Evolutionary conservation across 2,329 filamentous ascomycete genomes (phyloP), one percentile per base, ranked within the genome.

Genomic region (Fusarium sp.): DNA sequence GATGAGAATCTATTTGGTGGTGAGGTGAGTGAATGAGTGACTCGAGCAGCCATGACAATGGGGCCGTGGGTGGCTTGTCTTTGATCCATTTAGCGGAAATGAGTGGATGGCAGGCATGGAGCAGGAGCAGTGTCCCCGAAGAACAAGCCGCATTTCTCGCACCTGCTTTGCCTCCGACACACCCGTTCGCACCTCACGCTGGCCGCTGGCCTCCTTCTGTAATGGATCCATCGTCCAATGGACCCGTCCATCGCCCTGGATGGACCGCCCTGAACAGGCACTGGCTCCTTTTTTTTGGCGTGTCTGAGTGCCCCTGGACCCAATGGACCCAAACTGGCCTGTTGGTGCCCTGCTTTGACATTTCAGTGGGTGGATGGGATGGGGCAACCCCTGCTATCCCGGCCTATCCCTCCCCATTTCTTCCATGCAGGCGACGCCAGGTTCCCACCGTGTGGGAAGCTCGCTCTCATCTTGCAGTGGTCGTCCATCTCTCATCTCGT

Each of bases 401-500:
- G 34, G 46, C 42, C 36, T 40, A 55, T 56, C 34, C 42, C 60
- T 50, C 68, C 62, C 65, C 31, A 46, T 14, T 58, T 62, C 58
- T 49, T 62, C 65, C 61, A 60, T 74, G 65, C 49, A 68, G 59
- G 61, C 69, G 60, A 54, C 58, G 62, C 65, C 69, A 65, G 62
- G 70, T 74, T 74, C 65, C 65, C 71, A 74, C 73, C 61, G 54
- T 65, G 69, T 63, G 59, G 56, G 56, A 20, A 63, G 64, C 60
- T 66, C 33, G 58, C 70, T 67, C 72, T 73, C 74, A 73, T 74
- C 67, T 76, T 58, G 44, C 44, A 49, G 44, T 29, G 62, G 65
- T 63, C 62, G 55, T 67, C 72, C 73, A 71, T 74, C 73, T 69
- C 63, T 64, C 66, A 61, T 70, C 71, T 70, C 67, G 53, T 74